phyloP scores from a whole-genome alignment of 495 filamentous ascomycete genomes.

The Paragyromitra xinjiangensis region DNA sequence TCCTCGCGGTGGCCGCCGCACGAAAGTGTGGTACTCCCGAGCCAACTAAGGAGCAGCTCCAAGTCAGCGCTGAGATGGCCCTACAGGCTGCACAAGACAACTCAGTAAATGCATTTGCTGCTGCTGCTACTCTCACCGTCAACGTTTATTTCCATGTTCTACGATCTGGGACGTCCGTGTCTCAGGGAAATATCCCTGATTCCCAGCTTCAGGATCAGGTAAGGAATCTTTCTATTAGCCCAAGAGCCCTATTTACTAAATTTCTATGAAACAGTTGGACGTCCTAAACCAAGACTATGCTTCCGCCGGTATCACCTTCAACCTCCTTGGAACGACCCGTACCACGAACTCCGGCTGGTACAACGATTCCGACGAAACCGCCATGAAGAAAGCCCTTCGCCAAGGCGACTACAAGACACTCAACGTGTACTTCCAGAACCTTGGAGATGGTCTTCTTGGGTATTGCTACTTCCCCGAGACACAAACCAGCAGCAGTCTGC shows the following conservation, averaged over 20 bases:
- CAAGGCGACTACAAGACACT: slow-evolving; percentile 69
- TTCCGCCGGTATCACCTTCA: slow-evolving; percentile 65
- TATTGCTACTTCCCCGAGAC: slow-evolving; percentile 64
- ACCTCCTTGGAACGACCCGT: slow-evolving; percentile 63
- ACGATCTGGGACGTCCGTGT: slow-evolving; percentile 60
- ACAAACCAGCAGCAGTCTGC: slow-evolving; percentile 58
- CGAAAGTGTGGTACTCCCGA: slow-evolving; percentile 61
- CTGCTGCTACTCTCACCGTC: slow-evolving; percentile 58
- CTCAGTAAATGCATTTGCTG: slow-evolving; percentile 56
- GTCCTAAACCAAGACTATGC: slow-evolving; percentile 65
- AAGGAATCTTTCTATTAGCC: slow-evolving; percentile 5
- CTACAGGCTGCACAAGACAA: slow-evolving; percentile 51
- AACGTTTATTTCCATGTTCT: slow-evolving; percentile 73
- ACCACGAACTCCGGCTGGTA: slow-evolving; percentile 70
- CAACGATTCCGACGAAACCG: slow-evolving; percentile 61
- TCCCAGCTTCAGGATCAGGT: slow-evolving; percentile 56
- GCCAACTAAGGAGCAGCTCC: slow-evolving; percentile 59
- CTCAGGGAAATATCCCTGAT: slow-evolving; percentile 65
- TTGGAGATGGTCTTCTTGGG: slow-evolving; percentile 65
- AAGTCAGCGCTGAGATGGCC: slow-evolving; percentile 42
- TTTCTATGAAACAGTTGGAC: slow-evolving; percentile 59
- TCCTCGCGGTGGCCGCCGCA: slow-evolving; percentile 50
- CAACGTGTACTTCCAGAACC: slow-evolving; percentile 72
- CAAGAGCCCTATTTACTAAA: slow-evolving; percentile 14
- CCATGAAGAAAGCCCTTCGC: slow-evolving; percentile 69